These are phyloP conservation scores for Scenedesmus sp. DNA, from an alignment of 163 green algal genomes.

Conservation along the genomic window DNA sequence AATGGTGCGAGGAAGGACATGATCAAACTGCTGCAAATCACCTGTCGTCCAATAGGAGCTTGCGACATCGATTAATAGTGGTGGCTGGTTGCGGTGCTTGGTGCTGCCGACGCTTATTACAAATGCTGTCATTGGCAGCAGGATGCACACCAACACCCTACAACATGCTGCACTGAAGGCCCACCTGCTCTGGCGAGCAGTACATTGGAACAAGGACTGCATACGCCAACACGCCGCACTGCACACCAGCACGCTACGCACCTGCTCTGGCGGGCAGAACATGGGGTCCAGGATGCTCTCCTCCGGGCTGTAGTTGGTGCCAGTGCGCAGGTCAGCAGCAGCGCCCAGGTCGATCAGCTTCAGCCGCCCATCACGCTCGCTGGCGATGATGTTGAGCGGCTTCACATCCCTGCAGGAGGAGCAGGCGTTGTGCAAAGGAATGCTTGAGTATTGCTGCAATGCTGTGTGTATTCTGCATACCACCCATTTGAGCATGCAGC, in stretches of 20 bases:
- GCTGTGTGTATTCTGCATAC: too few relatives aligned
- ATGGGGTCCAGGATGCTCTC: conserved; percentile 97
- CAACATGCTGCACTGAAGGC: neutral
- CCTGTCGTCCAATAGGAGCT: too few relatives aligned
- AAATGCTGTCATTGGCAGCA: neutral
- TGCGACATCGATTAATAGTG: too few relatives aligned
- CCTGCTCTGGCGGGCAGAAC: conserved; percentile 90
- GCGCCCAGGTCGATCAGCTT: conserved; percentile 99
- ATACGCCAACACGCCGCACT: neutral
- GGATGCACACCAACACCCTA: neutral
- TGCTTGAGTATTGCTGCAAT: too few relatives aligned
- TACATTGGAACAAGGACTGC: neutral
- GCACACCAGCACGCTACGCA: neutral
- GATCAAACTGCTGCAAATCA: too few relatives aligned
- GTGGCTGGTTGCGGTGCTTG: neutral
- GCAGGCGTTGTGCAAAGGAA: neutral
- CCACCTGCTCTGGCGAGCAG: neutral
- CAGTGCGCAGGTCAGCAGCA: conserved; percentile 90
- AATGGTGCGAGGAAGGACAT: neutral
- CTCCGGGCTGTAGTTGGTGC: conserved; percentile 97
- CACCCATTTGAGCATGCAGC: neutral
- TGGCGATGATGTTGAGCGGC: conserved; percentile 94
- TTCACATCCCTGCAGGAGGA: conserved; percentile 84
- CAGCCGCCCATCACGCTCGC: conserved; percentile 70
- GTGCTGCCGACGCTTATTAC: neutral